These are phyloP conservation scores for Sideroxylon spinosum DNA, from an alignment of 179 eudicot species.

Conservation along the genomic window DNA sequence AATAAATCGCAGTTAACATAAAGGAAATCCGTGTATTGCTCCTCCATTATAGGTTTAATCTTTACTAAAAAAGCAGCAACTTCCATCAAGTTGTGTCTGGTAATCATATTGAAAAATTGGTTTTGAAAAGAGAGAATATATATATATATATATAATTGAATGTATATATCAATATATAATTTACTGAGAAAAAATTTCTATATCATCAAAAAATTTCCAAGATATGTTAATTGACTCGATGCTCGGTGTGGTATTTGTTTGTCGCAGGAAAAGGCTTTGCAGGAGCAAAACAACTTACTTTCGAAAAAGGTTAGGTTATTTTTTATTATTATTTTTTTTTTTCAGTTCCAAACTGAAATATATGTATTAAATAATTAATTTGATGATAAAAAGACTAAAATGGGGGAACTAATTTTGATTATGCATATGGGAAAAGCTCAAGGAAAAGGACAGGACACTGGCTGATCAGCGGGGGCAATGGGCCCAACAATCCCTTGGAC, in stretches of 20 bases:
- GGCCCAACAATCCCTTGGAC: conserved; percentile 28
- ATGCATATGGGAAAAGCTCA: conserved; percentile 33
- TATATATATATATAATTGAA: not conserved
- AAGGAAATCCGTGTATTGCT: too few relatives aligned
- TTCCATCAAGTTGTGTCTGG: too few relatives aligned
- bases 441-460: conserved; percentile 40
- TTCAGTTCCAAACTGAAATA: not conserved
- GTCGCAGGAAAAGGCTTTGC: conserved; percentile 60
- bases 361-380: not conserved
- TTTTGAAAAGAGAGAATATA: too few relatives aligned
- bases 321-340: not conserved
- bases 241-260: not conserved
- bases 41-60: too few relatives aligned
- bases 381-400: not conserved
- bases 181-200: not conserved
- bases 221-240: not conserved
- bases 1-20: too few relatives aligned
- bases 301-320: conserved; percentile 54
- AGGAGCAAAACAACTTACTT: conserved; percentile 56
- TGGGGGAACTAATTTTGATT: not conserved
- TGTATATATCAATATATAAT: not conserved
- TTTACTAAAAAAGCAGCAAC: too few relatives aligned
- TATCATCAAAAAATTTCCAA: not conserved
- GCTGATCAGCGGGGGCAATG: conserved; percentile 8
- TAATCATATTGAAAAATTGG: too few relatives aligned